Percentiles rank a stretch among this genome's conserved stretches.
These are phyloP conservation scores for Microglena sp. DNA, from an alignment of 139 green algal species.

Conservation along the genomic window DNA sequence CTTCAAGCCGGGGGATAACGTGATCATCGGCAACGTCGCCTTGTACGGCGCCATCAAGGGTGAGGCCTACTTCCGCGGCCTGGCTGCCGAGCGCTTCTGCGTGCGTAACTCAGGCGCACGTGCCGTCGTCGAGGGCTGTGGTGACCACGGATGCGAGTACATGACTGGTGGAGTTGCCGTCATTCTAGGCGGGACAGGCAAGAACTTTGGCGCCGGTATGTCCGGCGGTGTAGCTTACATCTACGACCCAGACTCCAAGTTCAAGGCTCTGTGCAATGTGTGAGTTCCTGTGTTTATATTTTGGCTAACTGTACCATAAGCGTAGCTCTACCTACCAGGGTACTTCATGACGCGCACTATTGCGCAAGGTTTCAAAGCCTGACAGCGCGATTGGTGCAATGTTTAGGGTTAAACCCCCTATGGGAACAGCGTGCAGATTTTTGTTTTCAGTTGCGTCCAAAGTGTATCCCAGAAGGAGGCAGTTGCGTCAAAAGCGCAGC, in stretches of 20 bases:
- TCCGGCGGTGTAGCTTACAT: constrained; percentile 82
- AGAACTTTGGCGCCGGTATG: constrained; percentile 96
- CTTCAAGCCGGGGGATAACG: constrained; percentile 77
- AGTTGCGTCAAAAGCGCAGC: too few species aligned
- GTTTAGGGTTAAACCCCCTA: too few species aligned
- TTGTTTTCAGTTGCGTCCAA: too few species aligned
- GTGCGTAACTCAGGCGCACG: constrained; percentile 76
- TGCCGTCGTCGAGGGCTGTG: constrained; percentile 81
- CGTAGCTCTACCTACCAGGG: too few species aligned
- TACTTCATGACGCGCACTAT: too few species aligned
- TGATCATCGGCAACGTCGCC: constrained; percentile 91
- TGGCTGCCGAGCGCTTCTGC: constrained; percentile 85
- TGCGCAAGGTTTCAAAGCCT: too few species aligned
- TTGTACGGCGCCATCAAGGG: constrained; percentile 85
- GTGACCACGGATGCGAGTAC: constrained; percentile 93
- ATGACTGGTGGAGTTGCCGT: constrained; percentile 89
- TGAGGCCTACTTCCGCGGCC: constrained; percentile 82
- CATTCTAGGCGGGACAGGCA: constrained; percentile 77
- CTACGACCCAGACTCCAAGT: constrained; percentile 62
- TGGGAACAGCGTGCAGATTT: too few species aligned
- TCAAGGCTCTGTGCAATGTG: constrained; percentile 42
- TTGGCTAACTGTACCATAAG: too few species aligned
- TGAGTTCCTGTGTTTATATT: too few species aligned
- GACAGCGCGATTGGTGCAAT: too few species aligned
- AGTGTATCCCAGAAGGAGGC: too few species aligned